Evolutionary conservation across 345 rosid genomes (phyloP).

Genomic region (Clausena lansium): DNA sequence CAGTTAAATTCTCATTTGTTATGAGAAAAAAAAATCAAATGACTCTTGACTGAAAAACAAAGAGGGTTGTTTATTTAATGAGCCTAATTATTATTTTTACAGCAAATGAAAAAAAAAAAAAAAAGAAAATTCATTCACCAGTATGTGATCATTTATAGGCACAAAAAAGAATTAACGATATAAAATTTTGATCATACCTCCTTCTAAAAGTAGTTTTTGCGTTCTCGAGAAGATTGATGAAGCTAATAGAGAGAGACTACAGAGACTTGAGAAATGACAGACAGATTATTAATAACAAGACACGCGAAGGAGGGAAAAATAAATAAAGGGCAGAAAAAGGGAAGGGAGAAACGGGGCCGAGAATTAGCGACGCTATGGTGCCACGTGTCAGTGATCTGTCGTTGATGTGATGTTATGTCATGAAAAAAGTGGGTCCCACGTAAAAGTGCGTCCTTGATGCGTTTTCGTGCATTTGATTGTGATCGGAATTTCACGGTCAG

Average conservation of each 20-base stretch:
- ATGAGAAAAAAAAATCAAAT: not conserved
- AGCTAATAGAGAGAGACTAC: not conserved
- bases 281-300: not conserved
- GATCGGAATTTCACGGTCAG: not conserved
- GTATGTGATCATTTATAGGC: not conserved
- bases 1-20: not conserved
- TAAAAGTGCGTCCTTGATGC: constrained; percentile 1
- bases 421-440: constrained; percentile 25
- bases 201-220: not conserved
- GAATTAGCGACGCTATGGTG: constrained; percentile 25
- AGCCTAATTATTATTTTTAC: not conserved
- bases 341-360: constrained; percentile 40
- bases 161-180: not conserved
- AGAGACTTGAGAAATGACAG: not conserved
- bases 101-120: not conserved
- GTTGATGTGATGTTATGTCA: constrained; percentile 2
- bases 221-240: not conserved
- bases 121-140: not conserved
- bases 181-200: constrained; percentile 24
- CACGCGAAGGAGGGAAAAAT: not conserved
- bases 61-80: not conserved
- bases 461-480: not conserved
- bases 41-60: not conserved
- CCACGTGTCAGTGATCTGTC: constrained; percentile 39
- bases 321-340: not conserved